phyloP scores from a whole-genome alignment of 2,329 filamentous ascomycete species.

The Penicillium sumatraense region DNA sequence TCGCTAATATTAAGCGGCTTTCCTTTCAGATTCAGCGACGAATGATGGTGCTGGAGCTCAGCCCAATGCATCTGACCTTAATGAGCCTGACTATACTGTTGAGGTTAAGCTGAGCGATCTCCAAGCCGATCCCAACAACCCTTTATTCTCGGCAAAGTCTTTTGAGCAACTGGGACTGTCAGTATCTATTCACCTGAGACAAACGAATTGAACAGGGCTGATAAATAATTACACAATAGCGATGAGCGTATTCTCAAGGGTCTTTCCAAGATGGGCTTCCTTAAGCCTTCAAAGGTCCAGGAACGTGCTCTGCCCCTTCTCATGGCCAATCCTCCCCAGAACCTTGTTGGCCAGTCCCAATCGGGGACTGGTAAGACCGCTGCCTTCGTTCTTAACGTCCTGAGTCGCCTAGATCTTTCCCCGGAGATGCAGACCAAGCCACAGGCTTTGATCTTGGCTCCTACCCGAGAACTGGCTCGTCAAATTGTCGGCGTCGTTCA shows the following conservation, averaged over 20 bases:
- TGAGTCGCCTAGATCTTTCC: conserved; percentile 81
- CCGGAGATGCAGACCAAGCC: conserved; percentile 62
- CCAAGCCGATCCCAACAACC: conserved; percentile 83
- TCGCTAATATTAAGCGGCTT: not conserved
- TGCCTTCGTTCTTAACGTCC: conserved; percentile 89
- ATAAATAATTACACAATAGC: conserved; percentile 42
- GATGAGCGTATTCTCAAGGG: conserved; percentile 73
- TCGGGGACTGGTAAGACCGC: conserved; percentile 98
- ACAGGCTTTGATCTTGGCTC: conserved; percentile 87
- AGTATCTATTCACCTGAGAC: conserved; percentile 38
- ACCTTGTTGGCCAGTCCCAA: conserved; percentile 98
- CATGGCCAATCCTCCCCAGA: conserved; percentile 80
- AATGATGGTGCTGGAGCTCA: conserved; percentile 43
- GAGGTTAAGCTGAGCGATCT: conserved; percentile 91
- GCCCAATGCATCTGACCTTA: conserved; percentile 56
- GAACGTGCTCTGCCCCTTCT: conserved; percentile 91
- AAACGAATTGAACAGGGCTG: not conserved
- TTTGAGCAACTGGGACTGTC: conserved; percentile 89
- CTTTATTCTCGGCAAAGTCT: conserved; percentile 79
- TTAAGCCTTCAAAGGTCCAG: conserved; percentile 97
- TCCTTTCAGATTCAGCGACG: not conserved
- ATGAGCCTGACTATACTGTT: conserved; percentile 82
- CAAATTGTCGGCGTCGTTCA: conserved; percentile 88
- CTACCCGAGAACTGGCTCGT: conserved; percentile 85
- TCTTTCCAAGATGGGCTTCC: conserved; percentile 80